Percentiles rank a stretch among this genome's conserved stretches.
phyloP scores from a whole-genome alignment of 768 basidiomycete species.

The Phylloporus scabripes region DNA sequence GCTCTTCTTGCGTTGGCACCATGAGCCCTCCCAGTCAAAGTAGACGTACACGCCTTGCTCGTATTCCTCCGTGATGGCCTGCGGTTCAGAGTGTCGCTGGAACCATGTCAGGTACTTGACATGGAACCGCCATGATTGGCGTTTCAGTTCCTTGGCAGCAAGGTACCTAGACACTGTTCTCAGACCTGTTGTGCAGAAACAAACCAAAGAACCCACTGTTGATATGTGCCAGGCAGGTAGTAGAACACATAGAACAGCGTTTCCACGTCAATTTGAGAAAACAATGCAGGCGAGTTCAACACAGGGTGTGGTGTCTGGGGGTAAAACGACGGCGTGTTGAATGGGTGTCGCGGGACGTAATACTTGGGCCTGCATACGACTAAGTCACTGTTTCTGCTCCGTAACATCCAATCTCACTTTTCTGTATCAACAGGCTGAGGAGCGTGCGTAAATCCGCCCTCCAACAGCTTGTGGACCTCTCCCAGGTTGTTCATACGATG shows the following conservation, averaged over 20 bases:
- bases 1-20: conserved; percentile 97
- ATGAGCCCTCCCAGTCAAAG: conserved; percentile 98
- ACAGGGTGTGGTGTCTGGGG: conserved; percentile 82
- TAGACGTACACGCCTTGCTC: conserved; percentile 99
- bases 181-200: neutral
- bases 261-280: conserved; percentile 91
- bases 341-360: conserved; percentile 91
- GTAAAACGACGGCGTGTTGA: conserved; percentile 88
- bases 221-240: conserved; percentile 95
- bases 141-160: conserved; percentile 94
- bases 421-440: conserved; percentile 95
- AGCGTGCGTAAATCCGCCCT: conserved; percentile 82
- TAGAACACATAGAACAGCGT: conserved; percentile 99
- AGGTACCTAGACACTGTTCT: conserved; percentile 56
- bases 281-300: conserved; percentile 77
- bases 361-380: conserved; percentile 77
- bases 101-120: conserved; percentile 99
- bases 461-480: conserved; percentile 88
- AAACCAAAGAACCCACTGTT: conserved; percentile 54
- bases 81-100: conserved; percentile 96
- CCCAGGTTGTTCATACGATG: conserved; percentile 83
- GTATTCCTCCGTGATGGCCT: conserved; percentile 98
- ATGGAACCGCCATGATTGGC: conserved; percentile 98
- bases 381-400: conserved; percentile 4
- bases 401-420: conserved; percentile 59